Percentiles rank a stretch among this genome's conserved stretches.
phyloP scores from a whole-genome alignment of 2,329 filamentous ascomycete genomes.

The Ophiocordyceps australis region DNA sequence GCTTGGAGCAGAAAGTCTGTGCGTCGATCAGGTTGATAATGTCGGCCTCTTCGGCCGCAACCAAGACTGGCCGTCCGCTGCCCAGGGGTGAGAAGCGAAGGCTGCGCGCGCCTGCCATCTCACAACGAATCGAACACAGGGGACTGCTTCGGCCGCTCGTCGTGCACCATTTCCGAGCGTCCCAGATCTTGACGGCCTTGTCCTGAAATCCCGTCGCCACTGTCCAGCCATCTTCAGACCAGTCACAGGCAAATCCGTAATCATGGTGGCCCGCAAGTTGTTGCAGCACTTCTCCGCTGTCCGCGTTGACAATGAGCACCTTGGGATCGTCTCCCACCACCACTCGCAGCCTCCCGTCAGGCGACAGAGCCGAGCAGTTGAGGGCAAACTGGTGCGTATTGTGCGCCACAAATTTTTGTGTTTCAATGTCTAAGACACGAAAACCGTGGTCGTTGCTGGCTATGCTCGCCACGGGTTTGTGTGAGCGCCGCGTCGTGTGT shows the following conservation, averaged over 20 bases:
- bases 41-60: conserved; percentile 62
- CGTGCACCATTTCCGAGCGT: conserved; percentile 49
- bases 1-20: conserved; percentile 42
- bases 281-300: conserved; percentile 40
- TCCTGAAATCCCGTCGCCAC: conserved; percentile 67
- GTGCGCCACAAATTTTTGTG: conserved; percentile 37
- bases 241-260: conserved; percentile 60
- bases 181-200: conserved; percentile 55
- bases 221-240: conserved; percentile 60
- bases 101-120: conserved; percentile 51
- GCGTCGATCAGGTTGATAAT: conserved; percentile 54
- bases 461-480: conserved; percentile 36
- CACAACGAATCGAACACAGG: conserved; percentile 36
- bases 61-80: conserved; percentile 45
- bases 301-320: conserved; percentile 50
- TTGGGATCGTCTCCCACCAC: conserved; percentile 53
- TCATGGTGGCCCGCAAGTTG: conserved; percentile 46
- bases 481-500: conserved; percentile 31
- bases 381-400: conserved; percentile 39
- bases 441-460: conserved; percentile 44
- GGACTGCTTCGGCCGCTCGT: conserved; percentile 27
- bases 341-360: conserved; percentile 51
- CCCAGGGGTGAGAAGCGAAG: conserved; percentile 57
- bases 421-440: conserved; percentile 37
- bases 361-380: conserved; percentile 57